A percentile compares a stretch with the other conserved stretches of the same genome.
phyloP scores from a whole-genome alignment of 345 rosid species.

The Tarenaya hassleriana region DNA sequence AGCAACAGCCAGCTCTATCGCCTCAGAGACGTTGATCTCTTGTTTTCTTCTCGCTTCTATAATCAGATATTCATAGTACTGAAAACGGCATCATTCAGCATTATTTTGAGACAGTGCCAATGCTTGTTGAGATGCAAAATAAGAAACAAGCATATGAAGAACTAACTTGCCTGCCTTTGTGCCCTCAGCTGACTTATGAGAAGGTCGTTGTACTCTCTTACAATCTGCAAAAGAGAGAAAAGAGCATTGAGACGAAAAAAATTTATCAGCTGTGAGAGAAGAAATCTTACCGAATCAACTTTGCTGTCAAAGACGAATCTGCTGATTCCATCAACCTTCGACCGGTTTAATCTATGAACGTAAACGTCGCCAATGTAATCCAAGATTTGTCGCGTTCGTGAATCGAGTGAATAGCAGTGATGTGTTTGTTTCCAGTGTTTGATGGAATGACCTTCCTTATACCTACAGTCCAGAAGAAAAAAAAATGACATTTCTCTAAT shows the following conservation, averaged over 20 bases:
- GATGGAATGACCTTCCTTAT: constrained; percentile 87
- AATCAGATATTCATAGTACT: constrained; percentile 79
- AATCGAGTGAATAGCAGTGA: constrained; percentile 86
- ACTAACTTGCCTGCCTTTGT: constrained; percentile 73
- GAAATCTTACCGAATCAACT: constrained; percentile 77
- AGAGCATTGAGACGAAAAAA: no score
- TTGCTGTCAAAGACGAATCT: constrained; percentile 79
- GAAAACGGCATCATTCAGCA: no score
- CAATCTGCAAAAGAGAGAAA: constrained; percentile 41
- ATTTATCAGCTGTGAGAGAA: no score
- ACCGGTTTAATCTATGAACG: constrained; percentile 89
- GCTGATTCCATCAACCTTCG: constrained; percentile 72
- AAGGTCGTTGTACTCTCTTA: constrained; percentile 73
- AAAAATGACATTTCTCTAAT: background rate
- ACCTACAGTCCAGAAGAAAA: constrained; percentile 38
- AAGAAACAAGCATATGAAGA: constrained; percentile 1
- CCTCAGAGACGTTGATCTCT: constrained; percentile 50
- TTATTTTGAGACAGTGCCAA: no score
- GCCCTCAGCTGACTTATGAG: constrained; percentile 70
- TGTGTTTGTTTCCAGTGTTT: constrained; percentile 89
- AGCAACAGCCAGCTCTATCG: constrained; percentile 57
- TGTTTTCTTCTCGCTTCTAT: constrained; percentile 65
- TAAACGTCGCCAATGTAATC: constrained; percentile 94
- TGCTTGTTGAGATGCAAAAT: constrained; percentile 14
- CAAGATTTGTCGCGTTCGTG: constrained; percentile 87